These are phyloP conservation scores for Eragrostis nindensis DNA, from an alignment of 176 grass and related monocot genomes.

Conservation along the genomic window DNA sequence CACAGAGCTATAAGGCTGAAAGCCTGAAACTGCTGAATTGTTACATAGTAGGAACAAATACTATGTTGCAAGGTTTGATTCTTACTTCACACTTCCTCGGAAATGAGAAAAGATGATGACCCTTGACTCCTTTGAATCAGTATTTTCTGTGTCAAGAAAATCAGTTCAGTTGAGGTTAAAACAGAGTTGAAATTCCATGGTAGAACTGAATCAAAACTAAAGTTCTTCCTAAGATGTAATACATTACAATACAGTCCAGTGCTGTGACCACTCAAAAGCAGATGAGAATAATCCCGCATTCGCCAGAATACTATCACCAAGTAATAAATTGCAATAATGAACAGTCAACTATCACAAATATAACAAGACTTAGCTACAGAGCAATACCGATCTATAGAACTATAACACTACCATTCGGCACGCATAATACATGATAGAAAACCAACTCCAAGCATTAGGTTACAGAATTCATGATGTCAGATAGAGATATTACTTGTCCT, in stretches of 20 bases:
- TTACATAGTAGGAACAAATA: slow-evolving; percentile 24
- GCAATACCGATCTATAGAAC: slow-evolving; percentile 24
- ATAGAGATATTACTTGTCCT: slow-evolving; percentile 10
- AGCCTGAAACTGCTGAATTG: neutral
- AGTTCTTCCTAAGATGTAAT: slow-evolving; percentile 25
- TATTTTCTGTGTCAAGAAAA: slow-evolving; percentile 55
- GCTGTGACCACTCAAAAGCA: slow-evolving; percentile 14
- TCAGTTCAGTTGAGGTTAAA: slow-evolving; percentile 29
- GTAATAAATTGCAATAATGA: neutral
- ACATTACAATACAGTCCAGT: slow-evolving; percentile 9
- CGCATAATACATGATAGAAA: neutral
- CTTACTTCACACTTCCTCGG: slow-evolving; percentile 87
- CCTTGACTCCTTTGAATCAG: slow-evolving; percentile 64
- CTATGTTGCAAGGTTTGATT: slow-evolving; percentile 27
- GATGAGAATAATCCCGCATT: slow-evolving; percentile 21
- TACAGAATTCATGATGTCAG: slow-evolving; percentile 1
- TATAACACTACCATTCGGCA: neutral
- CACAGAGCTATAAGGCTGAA: neutral
- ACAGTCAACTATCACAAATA: slow-evolving; percentile 24
- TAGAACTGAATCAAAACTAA: slow-evolving; percentile 5
- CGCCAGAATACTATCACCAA: slow-evolving; percentile 14
- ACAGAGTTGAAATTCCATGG: neutral
- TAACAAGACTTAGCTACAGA: slow-evolving; percentile 31
- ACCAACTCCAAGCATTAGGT: neutral
- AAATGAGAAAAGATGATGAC: slow-evolving; percentile 94